Evolutionary conservation across 1,139 yeast species (phyloP), one percentile per base, ranked within the genome.

Genomic region (Ogataea hybrid): DNA sequence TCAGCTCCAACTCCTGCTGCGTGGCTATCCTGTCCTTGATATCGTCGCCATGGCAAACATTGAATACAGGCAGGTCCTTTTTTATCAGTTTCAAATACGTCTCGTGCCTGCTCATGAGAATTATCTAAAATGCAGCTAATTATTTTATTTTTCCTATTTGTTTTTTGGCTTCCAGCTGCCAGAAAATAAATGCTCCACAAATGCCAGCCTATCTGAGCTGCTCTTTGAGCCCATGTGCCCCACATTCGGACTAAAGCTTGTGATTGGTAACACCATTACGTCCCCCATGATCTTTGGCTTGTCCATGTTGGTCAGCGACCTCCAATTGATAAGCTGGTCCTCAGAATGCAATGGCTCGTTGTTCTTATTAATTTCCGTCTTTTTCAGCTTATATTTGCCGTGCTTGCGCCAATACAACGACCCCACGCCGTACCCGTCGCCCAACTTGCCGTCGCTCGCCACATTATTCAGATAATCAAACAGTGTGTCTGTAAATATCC

Each of bases 181-280:
- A 63, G 75, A 77, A 58, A 84, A 84, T 73, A 74, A 70, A 59
- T 84, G 94, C 49, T 78, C 70, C 2, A 78, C 88, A 53, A 78
- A 79, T 1, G 92, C 90, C 67, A 77, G 62, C 15, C 69, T 69
- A 58, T 83, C 75, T 3, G 55, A 51, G 3, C 65, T 62, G 6
- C 62, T 48, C 41, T 72, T 68, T 2, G 90, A 71, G 2, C 88
- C 89, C 92, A 84, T 84, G 51, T 82, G 90, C 3, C 79, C 79
- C n/a, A 84, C 89, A 48, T 79, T 88, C 1, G 94, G 94, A 48
- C 85, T 77, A 68, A 90, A 90, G 32, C 92, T 76, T 12, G 88
- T 82, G 49, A 83, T 77, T 12, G 98, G 98, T 55, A 92, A 71
- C 2, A 92, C 83, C 52, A 87, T 64, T 8, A 92, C 83, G 63